phyloP scores from a whole-genome alignment of 2,329 filamentous ascomycete genomes.

The Alternaria sp. region DNA sequence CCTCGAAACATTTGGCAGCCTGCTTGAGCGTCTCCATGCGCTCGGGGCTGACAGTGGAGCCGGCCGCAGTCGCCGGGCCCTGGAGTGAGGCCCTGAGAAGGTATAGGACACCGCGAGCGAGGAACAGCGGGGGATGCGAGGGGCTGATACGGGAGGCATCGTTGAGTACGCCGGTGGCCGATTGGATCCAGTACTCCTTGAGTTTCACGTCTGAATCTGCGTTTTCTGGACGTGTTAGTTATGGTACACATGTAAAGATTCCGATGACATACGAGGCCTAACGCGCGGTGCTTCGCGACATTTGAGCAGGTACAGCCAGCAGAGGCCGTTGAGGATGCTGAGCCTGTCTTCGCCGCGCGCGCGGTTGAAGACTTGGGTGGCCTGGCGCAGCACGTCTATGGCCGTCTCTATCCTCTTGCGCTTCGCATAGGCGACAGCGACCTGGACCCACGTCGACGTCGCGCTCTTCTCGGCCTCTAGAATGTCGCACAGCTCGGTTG shows the following conservation, averaged over 20 bases:
- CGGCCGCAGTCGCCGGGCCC: conserved; percentile 71
- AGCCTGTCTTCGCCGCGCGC: conserved; percentile 80
- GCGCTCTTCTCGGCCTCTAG: conserved; percentile 93
- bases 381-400: conserved; percentile 73
- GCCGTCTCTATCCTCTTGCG: conserved; percentile 90
- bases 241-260: not conserved
- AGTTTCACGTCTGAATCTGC: conserved; percentile 77
- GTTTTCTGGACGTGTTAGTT: conserved; percentile 10
- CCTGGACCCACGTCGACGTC: conserved; percentile 97
- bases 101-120: conserved; percentile 87
- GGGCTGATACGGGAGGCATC: conserved; percentile 95
- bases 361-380: conserved; percentile 73
- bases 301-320: conserved; percentile 91
- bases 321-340: conserved; percentile 81
- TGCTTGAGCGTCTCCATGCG: conserved; percentile 79
- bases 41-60: conserved; percentile 72
- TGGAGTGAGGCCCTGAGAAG: conserved; percentile 87
- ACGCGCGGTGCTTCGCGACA: conserved; percentile 79
- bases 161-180: conserved; percentile 90
- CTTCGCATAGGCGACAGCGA: conserved; percentile 94
- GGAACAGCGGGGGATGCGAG: conserved; percentile 86
- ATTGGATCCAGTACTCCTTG: conserved; percentile 90
- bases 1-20: conserved; percentile 92
- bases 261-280: conserved; percentile 56
- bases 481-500: conserved; percentile 91